A percentile compares a stretch with the other conserved stretches of the same genome.
Conservation (phyloP, 2,329 filamentous ascomycete genomes). For the Colletotrichum sp. region DNA sequence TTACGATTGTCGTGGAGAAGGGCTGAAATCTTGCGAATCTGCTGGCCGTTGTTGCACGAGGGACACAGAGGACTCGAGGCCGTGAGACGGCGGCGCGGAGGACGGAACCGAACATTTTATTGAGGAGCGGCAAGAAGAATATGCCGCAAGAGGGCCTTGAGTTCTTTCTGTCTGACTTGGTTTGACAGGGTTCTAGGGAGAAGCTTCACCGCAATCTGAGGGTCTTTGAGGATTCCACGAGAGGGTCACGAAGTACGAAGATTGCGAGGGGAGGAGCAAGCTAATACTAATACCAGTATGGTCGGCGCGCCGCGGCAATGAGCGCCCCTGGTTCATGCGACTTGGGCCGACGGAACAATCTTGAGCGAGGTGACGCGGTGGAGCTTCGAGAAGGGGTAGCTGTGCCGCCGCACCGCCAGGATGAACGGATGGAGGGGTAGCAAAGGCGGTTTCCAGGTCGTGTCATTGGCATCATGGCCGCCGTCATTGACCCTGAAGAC, state of each 20-base stretch:
- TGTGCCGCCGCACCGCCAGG: neutral
- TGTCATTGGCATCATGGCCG: conserved; percentile 1
- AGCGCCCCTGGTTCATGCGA: conserved; percentile 7
- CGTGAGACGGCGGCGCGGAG: conserved; percentile 14
- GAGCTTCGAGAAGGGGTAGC: conserved; percentile 3
- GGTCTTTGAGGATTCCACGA: conserved; percentile 8
- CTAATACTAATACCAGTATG: conserved; percentile 16
- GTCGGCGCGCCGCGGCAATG: conserved; percentile 11
- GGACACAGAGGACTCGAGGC: conserved; percentile 4
- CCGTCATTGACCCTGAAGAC: conserved; percentile 11
- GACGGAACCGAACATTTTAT: conserved; percentile 18
- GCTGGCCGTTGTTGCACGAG: neutral
- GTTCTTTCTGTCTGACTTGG: neutral
- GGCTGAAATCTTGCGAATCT: conserved; percentile 7
- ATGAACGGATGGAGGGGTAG: neutral
- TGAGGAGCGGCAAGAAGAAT: neutral
- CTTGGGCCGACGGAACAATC: conserved; percentile 13
- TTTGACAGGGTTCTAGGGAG: conserved; percentile 17
- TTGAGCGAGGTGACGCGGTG: conserved; percentile 16
- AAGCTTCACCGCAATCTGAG: conserved; percentile 10
- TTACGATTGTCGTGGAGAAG: conserved; percentile 15
- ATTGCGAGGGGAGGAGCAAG: neutral
- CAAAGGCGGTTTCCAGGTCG: neutral
- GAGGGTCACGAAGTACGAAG: neutral
- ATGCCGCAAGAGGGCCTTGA: conserved; percentile 8